These are phyloP conservation scores for Tetrahymena borealis DNA, from an alignment of 73 alveolate genomes.

Conservation along the genomic window DNA sequence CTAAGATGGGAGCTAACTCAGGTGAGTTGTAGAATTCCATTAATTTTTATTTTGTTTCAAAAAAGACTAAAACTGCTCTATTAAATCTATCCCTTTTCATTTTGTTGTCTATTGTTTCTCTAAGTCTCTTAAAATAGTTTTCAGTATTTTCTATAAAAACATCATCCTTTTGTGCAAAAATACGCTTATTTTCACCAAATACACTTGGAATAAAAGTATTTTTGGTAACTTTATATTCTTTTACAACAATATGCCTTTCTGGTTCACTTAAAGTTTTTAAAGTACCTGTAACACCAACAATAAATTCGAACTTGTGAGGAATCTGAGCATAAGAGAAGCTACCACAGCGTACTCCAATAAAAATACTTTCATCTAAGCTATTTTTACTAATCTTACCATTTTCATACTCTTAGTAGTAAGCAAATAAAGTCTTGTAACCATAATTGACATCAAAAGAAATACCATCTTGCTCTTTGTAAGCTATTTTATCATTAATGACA, in stretches of 20 bases:
- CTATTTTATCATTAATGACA: conserved; percentile 2
- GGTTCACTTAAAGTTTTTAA: conserved; percentile 18
- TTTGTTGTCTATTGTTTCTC: not conserved
- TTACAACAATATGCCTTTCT: conserved; percentile 6
- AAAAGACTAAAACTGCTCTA: not conserved
- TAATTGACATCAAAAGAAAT: conserved; percentile 17
- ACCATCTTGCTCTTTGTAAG: conserved; percentile 45
- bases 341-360: conserved; percentile 37
- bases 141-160: not conserved
- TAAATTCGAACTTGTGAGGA: conserved; percentile 16
- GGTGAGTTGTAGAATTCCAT: not conserved
- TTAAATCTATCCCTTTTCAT: not conserved
- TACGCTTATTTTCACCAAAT: conserved; percentile 26
- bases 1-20: not conserved
- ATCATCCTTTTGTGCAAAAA: not conserved
- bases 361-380: not conserved
- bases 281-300: conserved; percentile 56
- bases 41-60: not conserved
- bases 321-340: conserved; percentile 40
- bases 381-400: not conserved
- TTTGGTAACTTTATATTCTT: conserved; percentile 15
- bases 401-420: conserved; percentile 29
- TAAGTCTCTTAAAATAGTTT: not conserved
- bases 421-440: conserved; percentile 50
- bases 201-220: conserved; percentile 45